phyloP scores from a whole-genome alignment of 169 alveolate species.

The Cryptosporidium parvum region DNA sequence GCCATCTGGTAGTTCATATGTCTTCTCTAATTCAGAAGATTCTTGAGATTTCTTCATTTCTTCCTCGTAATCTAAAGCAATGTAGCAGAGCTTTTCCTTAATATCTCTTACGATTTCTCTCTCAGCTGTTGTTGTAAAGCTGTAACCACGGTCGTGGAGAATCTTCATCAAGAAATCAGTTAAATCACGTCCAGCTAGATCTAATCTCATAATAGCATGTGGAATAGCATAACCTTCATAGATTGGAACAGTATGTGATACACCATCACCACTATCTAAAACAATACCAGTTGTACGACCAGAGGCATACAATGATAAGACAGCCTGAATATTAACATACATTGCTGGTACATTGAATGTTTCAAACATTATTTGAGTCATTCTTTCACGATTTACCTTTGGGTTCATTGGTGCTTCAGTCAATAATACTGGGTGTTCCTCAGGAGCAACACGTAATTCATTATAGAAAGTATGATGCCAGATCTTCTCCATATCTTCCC shows the following conservation, averaged over 20 bases:
- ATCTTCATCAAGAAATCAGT: slow-evolving; percentile 95
- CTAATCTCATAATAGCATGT: slow-evolving; percentile 95
- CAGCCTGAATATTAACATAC: slow-evolving; percentile 98
- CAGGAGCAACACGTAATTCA: slow-evolving; percentile 96
- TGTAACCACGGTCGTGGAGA: slow-evolving; percentile 95
- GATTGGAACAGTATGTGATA: slow-evolving; percentile 98
- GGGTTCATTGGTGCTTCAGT: slow-evolving; percentile 99
- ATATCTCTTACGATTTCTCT: slow-evolving; percentile 97
- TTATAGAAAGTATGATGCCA: slow-evolving; percentile 98
- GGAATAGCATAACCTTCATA: slow-evolving; percentile 99
- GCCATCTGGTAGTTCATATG: slow-evolving; percentile 99
- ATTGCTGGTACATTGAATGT: slow-evolving; percentile 98
- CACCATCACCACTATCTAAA: slow-evolving; percentile 99
- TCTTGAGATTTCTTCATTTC: slow-evolving; percentile 92
- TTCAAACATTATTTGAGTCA: slow-evolving; percentile 98
- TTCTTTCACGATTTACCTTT: slow-evolving; percentile 95
- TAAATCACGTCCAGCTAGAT: slow-evolving; percentile 98
- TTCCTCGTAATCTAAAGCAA: slow-evolving; percentile 95
- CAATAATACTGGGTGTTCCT: slow-evolving; percentile 95
- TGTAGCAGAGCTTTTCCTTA: slow-evolving; percentile 96
- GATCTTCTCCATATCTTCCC: slow-evolving; percentile 99
- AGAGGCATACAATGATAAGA: slow-evolving; percentile 97
- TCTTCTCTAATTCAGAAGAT: slow-evolving; percentile 92
- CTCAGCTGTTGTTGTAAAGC: slow-evolving; percentile 97
- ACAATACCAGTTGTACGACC: slow-evolving; percentile 99